These are phyloP conservation scores for Inonotus obliquus DNA, from an alignment of 1,284 basidiomycete genomes.

Conservation along the genomic window DNA sequence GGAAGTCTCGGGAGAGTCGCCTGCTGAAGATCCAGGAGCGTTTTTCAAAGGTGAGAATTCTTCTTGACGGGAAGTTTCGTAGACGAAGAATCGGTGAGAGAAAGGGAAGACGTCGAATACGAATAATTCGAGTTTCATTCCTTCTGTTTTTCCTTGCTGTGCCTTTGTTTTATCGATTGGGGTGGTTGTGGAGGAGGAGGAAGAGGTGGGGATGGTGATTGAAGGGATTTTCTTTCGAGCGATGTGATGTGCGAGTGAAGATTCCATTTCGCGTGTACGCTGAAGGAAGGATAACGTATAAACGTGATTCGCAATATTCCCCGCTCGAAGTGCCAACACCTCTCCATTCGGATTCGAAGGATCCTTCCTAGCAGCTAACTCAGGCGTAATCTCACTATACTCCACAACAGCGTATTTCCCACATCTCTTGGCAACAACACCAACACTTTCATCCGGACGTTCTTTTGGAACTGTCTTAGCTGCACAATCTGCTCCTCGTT, in stretches of 20 bases:
- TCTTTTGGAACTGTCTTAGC: constrained; percentile 96
- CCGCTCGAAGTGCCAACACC: constrained; percentile 88
- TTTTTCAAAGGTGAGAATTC: constrained; percentile 99
- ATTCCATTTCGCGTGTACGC: constrained; percentile 78
- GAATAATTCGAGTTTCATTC: constrained; percentile 99
- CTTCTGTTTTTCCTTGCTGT: constrained; percentile 90
- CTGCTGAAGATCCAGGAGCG: constrained; percentile 86
- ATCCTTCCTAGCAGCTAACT: constrained; percentile 79
- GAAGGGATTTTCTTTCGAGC: constrained; percentile 96
- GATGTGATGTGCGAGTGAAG: constrained; percentile 93
- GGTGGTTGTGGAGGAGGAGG: too few species aligned
- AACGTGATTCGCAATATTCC: constrained; percentile 98
- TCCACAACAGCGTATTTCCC: constrained; percentile 91
- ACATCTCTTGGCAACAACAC: constrained; percentile 85
- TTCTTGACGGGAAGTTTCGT: constrained; percentile 85
- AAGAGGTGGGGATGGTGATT: constrained; percentile 62
- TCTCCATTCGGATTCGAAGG: constrained; percentile 51
- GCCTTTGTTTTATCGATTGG: constrained; percentile 57
- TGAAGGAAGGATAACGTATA: constrained; percentile 90
- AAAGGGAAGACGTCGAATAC: constrained; percentile 99
- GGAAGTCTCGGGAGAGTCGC: constrained; percentile 87
- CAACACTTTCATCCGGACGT: constrained; percentile 86
- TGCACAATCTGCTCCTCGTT: constrained; percentile 82
- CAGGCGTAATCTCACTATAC: constrained; percentile 92
- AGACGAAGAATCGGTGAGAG: constrained; percentile 77